Base-by-base conservation (phyloP, 306 rosid species). In the Cucurbita maxima region DNA sequence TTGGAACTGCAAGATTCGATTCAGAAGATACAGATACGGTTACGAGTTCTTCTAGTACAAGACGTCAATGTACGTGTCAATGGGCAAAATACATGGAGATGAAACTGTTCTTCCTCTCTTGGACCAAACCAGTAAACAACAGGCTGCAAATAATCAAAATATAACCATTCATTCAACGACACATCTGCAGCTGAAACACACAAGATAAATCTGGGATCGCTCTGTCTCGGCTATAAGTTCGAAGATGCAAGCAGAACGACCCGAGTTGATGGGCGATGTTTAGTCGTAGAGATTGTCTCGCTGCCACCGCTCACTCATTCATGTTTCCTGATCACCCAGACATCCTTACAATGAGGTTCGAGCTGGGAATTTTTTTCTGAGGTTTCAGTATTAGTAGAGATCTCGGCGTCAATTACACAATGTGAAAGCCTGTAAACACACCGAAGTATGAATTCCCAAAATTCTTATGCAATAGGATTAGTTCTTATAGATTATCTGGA, bases 301-400 rank as follows among this genome's bases (percentile, higher is more conserved):
- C 73, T 62, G 40, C 51, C 71, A 3, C 51, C 71, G 3, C 71
- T 78, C 36, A 58, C 79, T 85, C 77, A 84, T 81, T 81, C 37
- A 80, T 74, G 79, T 83, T 84, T 71, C 81, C 86, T 61, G 81
- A 81, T 84, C 78, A 81, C 76, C 90, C 99, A 90, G 80, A 82
- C 96, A 84, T 85, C 84, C 87, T 85, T 88, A 8, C 18, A 81
- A 82, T 79, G 76, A 80, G 89, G 84, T 79, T 75, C 80, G 91
- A 83, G 82, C 76, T 82, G 96, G 91, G 92, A 83, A 76, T 72
- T 79, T 14, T 56, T 85, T 73, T 83, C 90, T 78, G 90, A 84
- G 96, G 82, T 88, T 90, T 86, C 89, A 66, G 71, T 82, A 91
- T 88, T 90, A 91, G 85, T 76, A 76, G 83, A 82, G 81, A 84